These are phyloP conservation scores for Calonectria henricotiae DNA, from an alignment of 2,329 filamentous ascomycete genomes.

Conservation along the genomic window DNA sequence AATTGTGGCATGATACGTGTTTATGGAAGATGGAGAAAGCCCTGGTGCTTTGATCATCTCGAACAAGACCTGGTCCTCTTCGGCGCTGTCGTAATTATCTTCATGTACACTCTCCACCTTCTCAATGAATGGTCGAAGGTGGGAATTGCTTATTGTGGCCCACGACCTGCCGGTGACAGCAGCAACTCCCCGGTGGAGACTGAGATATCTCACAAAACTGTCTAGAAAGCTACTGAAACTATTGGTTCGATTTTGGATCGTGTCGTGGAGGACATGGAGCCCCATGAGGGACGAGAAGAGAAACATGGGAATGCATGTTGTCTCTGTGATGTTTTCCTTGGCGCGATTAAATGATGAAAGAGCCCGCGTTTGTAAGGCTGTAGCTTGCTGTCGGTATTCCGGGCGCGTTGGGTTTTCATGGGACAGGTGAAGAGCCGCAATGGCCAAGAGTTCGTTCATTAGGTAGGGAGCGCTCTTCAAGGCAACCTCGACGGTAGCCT, in stretches of 20 bases:
- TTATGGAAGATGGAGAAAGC: background rate
- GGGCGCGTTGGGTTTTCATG: background rate
- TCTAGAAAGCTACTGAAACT: conserved; percentile 18
- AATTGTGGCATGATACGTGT: background rate
- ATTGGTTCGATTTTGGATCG: background rate
- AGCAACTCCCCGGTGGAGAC: conserved; percentile 34
- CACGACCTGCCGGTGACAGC: conserved; percentile 16
- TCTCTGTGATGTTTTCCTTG: conserved; percentile 17
- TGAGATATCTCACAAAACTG: conserved; percentile 29
- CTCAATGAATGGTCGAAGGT: background rate
- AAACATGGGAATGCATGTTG: conserved; percentile 35
- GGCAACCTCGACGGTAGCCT: conserved; percentile 3
- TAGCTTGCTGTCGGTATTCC: conserved; percentile 14
- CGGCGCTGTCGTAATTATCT: no score
- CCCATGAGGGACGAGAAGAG: conserved; percentile 37
- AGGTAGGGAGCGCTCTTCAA: conserved; percentile 34
- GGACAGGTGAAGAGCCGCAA: conserved; percentile 35
- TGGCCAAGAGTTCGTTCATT: conserved; percentile 40
- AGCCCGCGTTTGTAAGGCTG: conserved; percentile 22
- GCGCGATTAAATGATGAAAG: conserved; percentile 36
- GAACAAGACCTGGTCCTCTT: conserved; percentile 1
- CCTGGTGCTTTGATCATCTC: conserved; percentile 2
- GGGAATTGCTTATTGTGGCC: conserved; percentile 5
- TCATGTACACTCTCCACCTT: conserved; percentile 7
- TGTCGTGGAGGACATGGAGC: conserved; percentile 38